Evolutionary conservation across 495 filamentous ascomycete species (phyloP).

Genomic region (Penicillium daleae): DNA sequence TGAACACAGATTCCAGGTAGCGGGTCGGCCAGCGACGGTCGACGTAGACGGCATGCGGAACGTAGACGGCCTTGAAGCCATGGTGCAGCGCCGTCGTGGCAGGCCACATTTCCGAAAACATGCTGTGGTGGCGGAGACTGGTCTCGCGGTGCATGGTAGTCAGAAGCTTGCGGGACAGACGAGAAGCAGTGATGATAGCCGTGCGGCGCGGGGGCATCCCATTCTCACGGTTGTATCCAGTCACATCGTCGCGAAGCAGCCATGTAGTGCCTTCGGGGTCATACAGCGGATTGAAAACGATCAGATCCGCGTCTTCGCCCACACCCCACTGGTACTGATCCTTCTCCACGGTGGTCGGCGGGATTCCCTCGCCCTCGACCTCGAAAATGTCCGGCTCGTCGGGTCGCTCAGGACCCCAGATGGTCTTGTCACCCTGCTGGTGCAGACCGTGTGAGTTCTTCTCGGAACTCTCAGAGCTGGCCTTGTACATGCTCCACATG

Average conservation of each 20-base stretch:
- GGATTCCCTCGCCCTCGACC: slow-evolving; percentile 69
- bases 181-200: slow-evolving; percentile 83
- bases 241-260: slow-evolving; percentile 84
- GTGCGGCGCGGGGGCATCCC: slow-evolving; percentile 77
- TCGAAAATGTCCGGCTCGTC: slow-evolving; percentile 68
- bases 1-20: slow-evolving; percentile 81
- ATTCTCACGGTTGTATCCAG: slow-evolving; percentile 77
- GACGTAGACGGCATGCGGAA: slow-evolving; percentile 87
- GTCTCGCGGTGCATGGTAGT: slow-evolving; percentile 90
- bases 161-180: slow-evolving; percentile 82
- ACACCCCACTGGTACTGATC: slow-evolving; percentile 88
- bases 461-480: slow-evolving; percentile 38
- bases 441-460: slow-evolving; percentile 41
- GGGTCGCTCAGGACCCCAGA: slow-evolving; percentile 87
- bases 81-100: slow-evolving; percentile 86
- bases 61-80: slow-evolving; percentile 92
- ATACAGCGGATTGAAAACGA: slow-evolving; percentile 93
- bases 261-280: slow-evolving; percentile 88
- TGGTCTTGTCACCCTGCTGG: slow-evolving; percentile 65
- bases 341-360: slow-evolving; percentile 70
- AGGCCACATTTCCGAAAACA: slow-evolving; percentile 97
- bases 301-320: slow-evolving; percentile 89
- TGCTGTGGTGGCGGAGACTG: slow-evolving; percentile 75
- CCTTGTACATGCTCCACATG: slow-evolving; percentile 60
- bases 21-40: slow-evolving; percentile 86